Percentiles rank a stretch among this genome's conserved stretches.
phyloP scores from a whole-genome alignment of 371 early-diverging fungal genomes.

The Apophysomyces sp. region DNA sequence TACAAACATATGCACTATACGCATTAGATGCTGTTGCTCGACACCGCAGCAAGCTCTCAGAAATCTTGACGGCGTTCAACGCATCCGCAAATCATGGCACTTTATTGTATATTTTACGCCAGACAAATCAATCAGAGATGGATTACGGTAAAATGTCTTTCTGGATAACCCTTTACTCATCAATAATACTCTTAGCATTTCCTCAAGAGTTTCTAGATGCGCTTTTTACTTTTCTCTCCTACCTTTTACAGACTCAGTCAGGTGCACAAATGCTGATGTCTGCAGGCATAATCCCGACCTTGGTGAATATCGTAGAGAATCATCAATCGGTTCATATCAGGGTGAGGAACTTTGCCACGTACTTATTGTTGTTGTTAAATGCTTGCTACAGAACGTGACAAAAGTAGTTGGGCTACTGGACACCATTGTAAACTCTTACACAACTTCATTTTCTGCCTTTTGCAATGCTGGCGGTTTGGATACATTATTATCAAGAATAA shows the following conservation, averaged over 20 bases:
- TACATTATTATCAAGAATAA: constrained; percentile 72
- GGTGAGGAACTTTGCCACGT: constrained; percentile 24
- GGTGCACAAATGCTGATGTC: constrained; percentile 91
- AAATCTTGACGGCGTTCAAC: constrained; percentile 84
- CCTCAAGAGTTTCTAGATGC: constrained; percentile 84
- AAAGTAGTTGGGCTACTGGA: constrained; percentile 80
- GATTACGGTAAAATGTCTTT: background rate
- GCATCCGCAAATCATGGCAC: constrained; percentile 94
- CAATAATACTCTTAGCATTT: constrained; percentile 34
- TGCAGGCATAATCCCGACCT: constrained; percentile 83
- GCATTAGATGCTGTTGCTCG: constrained; percentile 84
- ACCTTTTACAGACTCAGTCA: constrained; percentile 73
- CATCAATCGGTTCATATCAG: constrained; percentile 52
- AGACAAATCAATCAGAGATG: constrained; percentile 42
- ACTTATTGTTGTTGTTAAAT: background rate
- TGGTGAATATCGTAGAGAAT: constrained; percentile 64
- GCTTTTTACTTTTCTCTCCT: constrained; percentile 75
- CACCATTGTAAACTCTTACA: constrained; percentile 75
- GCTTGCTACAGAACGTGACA: constrained; percentile 50
- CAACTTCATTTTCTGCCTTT: constrained; percentile 78
- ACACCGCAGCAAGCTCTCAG: constrained; percentile 72
- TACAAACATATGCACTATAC: constrained; percentile 78
- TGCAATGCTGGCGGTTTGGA: constrained; percentile 82
- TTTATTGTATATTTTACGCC: constrained; percentile 78
- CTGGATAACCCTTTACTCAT: background rate